Base-by-base conservation (phyloP, 805 yeast species). In the Candida tallmaniae region DNA sequence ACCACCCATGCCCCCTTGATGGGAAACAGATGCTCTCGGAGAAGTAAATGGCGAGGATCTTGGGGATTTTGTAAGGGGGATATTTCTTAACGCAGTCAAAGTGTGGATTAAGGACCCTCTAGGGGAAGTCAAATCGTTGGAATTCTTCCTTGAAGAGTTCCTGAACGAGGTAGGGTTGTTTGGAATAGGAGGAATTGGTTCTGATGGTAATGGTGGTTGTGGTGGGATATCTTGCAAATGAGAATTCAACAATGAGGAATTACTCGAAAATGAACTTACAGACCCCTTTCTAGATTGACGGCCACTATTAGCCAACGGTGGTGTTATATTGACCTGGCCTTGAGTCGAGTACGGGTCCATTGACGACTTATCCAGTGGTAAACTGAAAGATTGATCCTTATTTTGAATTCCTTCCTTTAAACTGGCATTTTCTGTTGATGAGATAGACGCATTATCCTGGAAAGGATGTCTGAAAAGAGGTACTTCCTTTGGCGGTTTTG, bases 391-490 rank as follows among this genome's bases (percentile, higher is more conserved):
- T 12, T 9, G 19, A 28, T 36, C 39, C 12, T 13, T 16, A 17
- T 27, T 26, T 10, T 22, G 26, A 9, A 26, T 29, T 10, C 23
- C 22, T 5, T 13, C 12, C 18, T 28, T 34, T 13, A 16, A 9
- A 9, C n/a, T n/a, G 11, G 24, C 23, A 12, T 11, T 6, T 9
- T 11, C 27, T 6, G 12, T 5, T 5, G 29, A 23, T 12, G 21
- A 23, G n/a, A 2, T 20, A 15, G 29, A 15, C 3, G 34, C 5
- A 13, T 18, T 23, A 15, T 80, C 84, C 50, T 80, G 86, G 50
- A 82, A 83, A 0, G 90, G 90, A 11, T 77, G 62, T 48, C 93
- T 67, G 51, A 83, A 83, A 31, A 62, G 70, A 2, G 83, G 83
- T 2, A 68, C 60, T 5, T 65, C 36, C 32, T 33, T 30, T 5